Evolutionary conservation across 768 basidiomycete species (phyloP).

Genomic region (Mycena floridula): DNA sequence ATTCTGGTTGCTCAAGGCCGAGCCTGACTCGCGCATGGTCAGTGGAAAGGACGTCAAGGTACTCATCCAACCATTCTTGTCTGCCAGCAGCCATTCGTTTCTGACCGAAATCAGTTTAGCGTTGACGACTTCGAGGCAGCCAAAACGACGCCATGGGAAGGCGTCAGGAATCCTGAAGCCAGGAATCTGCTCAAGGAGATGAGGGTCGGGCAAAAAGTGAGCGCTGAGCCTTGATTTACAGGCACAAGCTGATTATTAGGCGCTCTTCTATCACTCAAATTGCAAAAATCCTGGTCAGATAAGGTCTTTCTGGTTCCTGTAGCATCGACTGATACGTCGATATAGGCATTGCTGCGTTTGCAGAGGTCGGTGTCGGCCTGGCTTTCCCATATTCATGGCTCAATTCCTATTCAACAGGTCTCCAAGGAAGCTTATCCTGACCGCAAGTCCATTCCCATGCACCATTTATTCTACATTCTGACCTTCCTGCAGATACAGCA

Average conservation of each 20-base stretch:
- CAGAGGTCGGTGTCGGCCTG: slow-evolving; percentile 45
- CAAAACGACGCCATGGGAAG: slow-evolving; percentile 76
- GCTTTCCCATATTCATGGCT: not conserved
- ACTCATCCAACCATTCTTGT: slow-evolving; percentile 6
- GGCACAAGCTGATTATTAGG: slow-evolving; percentile 30
- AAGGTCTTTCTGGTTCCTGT: slow-evolving; percentile 4
- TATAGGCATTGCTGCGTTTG: slow-evolving; percentile 77
- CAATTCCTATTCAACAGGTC: slow-evolving; percentile 38
- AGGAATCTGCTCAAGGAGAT: slow-evolving; percentile 81
- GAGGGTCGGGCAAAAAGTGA: slow-evolving; percentile 67
- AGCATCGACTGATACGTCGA: not conserved
- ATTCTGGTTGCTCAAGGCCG: slow-evolving; percentile 81
- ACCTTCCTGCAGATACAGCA: slow-evolving; percentile 60
- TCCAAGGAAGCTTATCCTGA: slow-evolving; percentile 87
- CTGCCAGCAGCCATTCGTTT: not conserved
- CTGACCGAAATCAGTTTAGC: slow-evolving; percentile 50
- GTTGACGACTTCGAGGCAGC: slow-evolving; percentile 78
- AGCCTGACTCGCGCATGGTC: slow-evolving; percentile 77
- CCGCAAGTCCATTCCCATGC: slow-evolving; percentile 39
- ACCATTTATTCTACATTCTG: not conserved
- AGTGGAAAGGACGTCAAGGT: slow-evolving; percentile 88
- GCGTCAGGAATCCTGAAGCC: slow-evolving; percentile 82
- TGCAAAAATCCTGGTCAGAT: slow-evolving; percentile 71
- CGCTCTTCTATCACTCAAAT: slow-evolving; percentile 84
- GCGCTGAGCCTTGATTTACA: not conserved